These are phyloP conservation scores for Hibiscus tridactylites DNA, from an alignment of 345 rosid species.

Conservation along the genomic window DNA sequence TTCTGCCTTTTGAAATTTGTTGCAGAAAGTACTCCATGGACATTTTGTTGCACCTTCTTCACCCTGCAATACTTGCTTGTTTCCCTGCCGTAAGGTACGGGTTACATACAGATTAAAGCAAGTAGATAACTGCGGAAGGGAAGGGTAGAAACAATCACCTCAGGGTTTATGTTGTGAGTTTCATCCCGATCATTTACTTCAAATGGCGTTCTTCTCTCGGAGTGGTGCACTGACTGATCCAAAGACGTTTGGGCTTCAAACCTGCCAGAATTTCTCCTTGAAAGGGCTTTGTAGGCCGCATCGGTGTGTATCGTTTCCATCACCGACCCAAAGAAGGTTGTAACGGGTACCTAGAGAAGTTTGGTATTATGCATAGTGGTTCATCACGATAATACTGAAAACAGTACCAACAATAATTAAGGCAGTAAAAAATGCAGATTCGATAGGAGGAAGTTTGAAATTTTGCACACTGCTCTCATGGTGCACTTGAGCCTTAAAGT, in stretches of 20 bases:
- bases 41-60: conserved; percentile 34
- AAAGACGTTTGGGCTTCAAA: conserved; percentile 19
- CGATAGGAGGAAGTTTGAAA: no score
- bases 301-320: conserved; percentile 89
- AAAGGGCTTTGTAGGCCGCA: conserved; percentile 47
- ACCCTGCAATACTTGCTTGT: conserved; percentile 31
- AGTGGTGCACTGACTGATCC: conserved; percentile 23
- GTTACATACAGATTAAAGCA: background rate
- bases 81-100: background rate
- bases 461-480: background rate
- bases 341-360: conserved; percentile 69
- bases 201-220: conserved; percentile 20
- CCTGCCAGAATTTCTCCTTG: conserved; percentile 25
- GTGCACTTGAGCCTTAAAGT: background rate
- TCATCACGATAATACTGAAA: background rate
- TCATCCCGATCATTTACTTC: conserved; percentile 16
- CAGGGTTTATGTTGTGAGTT: conserved; percentile 14
- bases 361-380: background rate
- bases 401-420: background rate
- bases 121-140: background rate
- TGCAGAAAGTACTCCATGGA: conserved; percentile 24
- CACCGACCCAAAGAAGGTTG: conserved; percentile 90
- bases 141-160: conserved; percentile 22
- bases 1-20: conserved; percentile 34
- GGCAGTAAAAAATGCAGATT: background rate